Evolutionary conservation across 2,329 filamentous ascomycete genomes (phyloP).

Genomic region (Ophiostoma sp.): DNA sequence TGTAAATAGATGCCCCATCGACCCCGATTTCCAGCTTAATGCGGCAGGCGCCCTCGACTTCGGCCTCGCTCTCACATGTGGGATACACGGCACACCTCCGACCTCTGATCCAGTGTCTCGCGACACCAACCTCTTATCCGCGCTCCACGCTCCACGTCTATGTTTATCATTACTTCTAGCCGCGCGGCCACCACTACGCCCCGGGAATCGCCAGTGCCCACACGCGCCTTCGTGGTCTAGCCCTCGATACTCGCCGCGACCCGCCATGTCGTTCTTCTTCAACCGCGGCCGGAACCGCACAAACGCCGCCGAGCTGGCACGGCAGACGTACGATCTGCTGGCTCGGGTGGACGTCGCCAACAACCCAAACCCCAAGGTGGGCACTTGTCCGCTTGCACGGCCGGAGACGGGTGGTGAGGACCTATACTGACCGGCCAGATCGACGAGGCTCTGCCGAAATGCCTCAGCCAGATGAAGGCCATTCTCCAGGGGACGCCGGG

Average conservation of each 20-base stretch:
- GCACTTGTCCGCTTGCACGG: background rate
- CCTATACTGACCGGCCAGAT: background rate
- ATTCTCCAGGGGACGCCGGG: constrained; percentile 90
- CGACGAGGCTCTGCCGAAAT: constrained; percentile 73
- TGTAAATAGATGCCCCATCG: constrained; percentile 10
- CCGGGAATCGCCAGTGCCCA: background rate
- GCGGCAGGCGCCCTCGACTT: background rate
- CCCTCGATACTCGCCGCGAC: background rate
- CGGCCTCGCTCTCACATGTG: background rate
- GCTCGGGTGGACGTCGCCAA: constrained; percentile 24
- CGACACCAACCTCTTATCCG: background rate
- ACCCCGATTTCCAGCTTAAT: background rate
- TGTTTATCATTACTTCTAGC: constrained; percentile 10
- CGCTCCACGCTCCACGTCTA: background rate
- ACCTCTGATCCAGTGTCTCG: background rate
- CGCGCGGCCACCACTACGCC: background rate
- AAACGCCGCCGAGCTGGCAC: constrained; percentile 28
- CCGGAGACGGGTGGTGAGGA: background rate
- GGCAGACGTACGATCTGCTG: constrained; percentile 28
- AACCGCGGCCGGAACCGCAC: constrained; percentile 28
- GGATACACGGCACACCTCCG: background rate
- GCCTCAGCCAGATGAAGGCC: constrained; percentile 84
- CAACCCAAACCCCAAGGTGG: constrained; percentile 22
- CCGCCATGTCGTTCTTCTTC: constrained; percentile 29
- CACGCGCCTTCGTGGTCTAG: background rate